Conservation (phyloP, 306 rosid species). For the Dalbergia cochinchinensis region DNA sequence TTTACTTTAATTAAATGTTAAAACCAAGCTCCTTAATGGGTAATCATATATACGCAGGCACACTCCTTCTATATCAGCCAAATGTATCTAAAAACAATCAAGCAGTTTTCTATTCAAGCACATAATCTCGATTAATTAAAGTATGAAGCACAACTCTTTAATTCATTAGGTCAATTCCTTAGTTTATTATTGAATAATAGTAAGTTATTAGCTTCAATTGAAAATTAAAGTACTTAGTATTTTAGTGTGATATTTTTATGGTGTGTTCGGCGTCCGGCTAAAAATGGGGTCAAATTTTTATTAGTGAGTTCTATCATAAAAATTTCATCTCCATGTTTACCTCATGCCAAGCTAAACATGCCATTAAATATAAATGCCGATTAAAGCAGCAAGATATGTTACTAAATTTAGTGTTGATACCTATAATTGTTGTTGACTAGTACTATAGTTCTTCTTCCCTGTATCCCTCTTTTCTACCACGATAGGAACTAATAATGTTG, state of each 20-base stretch:
- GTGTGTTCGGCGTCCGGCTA: no score
- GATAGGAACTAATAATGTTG: neutral
- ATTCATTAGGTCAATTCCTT: neutral
- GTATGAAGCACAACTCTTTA: neutral
- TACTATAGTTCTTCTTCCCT: neutral
- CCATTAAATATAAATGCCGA: no score
- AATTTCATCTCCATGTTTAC: no score
- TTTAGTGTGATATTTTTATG: no score
- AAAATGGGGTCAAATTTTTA: no score
- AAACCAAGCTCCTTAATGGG: neutral
- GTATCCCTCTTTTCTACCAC: neutral
- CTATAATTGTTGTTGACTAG: neutral
- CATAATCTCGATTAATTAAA: neutral
- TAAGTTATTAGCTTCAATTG: no score
- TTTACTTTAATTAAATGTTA: neutral
- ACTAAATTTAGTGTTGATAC: neutral
- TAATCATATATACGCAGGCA: neutral
- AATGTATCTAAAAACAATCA: neutral
- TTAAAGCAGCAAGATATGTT: no score
- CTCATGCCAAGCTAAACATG: no score
- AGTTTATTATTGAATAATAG: neutral
- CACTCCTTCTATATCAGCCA: neutral
- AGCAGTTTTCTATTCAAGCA: neutral
- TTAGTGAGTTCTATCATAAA: no score
- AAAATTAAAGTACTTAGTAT: no score